Conservation (phyloP, 2,329 filamentous ascomycete genomes). For the Apiospora aurea region DNA sequence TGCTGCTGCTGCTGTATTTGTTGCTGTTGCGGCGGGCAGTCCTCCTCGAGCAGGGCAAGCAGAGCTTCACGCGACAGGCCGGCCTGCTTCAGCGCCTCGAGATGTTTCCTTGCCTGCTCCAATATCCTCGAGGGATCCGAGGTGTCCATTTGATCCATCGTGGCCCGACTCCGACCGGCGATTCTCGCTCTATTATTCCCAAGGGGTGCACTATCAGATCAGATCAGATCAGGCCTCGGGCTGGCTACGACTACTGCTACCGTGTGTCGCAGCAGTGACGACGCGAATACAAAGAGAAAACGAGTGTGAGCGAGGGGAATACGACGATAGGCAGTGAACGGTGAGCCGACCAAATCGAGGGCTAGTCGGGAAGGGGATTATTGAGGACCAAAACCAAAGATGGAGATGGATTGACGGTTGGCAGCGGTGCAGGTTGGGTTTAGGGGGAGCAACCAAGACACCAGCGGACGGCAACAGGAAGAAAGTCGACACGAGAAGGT, state of each 20-base stretch:
- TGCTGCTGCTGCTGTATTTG: conserved; percentile 27
- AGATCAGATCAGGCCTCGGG: background rate
- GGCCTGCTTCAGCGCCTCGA: conserved; percentile 44
- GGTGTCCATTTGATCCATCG: conserved; percentile 22
- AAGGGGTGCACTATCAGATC: conserved; percentile 5
- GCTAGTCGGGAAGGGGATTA: conserved; percentile 21
- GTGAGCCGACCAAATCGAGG: conserved; percentile 25
- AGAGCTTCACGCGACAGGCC: conserved; percentile 42
- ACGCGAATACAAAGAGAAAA: conserved; percentile 11
- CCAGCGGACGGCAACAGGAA: background rate
- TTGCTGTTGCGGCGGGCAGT: conserved; percentile 31
- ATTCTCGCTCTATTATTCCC: conserved; percentile 14
- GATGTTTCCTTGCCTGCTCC: conserved; percentile 42
- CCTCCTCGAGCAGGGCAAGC: conserved; percentile 40
- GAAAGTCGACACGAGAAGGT: background rate
- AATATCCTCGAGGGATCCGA: conserved; percentile 32
- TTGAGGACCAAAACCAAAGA: conserved; percentile 15
- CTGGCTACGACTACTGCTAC: background rate
- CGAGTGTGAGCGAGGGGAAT: conserved; percentile 5
- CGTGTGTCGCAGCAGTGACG: background rate
- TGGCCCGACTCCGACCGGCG: conserved; percentile 19
- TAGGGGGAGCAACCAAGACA: conserved; percentile 19
- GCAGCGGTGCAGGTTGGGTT: conserved; percentile 15
- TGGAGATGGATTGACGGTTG: conserved; percentile 19
- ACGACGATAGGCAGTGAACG: conserved; percentile 18